Base-by-base conservation (phyloP, 2,329 filamentous ascomycete genomes). In the Fusarium luffae region DNA sequence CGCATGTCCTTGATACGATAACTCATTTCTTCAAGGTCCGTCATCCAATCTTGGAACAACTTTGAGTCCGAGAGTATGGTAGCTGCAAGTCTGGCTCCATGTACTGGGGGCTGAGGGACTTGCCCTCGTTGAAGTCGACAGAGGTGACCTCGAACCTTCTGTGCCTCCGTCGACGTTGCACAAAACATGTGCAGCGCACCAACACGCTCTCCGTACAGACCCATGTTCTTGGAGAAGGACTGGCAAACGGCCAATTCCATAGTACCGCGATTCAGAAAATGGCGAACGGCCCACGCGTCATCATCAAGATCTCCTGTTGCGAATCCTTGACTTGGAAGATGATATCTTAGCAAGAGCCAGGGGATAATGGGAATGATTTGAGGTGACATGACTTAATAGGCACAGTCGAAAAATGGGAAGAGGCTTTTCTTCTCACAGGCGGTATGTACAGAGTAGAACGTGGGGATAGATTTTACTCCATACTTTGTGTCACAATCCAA, bases 191-290 rank as follows among this genome's bases (percentile, higher is more conserved):
- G 37, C 19, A 58, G 10, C 3, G n/a, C 55, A 2, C 47, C 37
- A 2, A 52, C 19, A 5, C 37, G 55, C 19, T 58, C 28, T 18
- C 28, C 37, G 8, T 58, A 58, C 4, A 58, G 13, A 5, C 21
- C 47, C 16, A 58, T 41, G 5, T 58, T 58, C 47, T 58, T 52
- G 5, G 47, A 52, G 5, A 58, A 58, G 8, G 21, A 58, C 7
- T 52, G 37, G 1, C n/a, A 37, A 13, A 58, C 37, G 4, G 55
- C 47, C 0, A 58, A 10, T 14, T 58, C 47, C 28, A 58, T 46
- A 11, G 27, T 49, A n/a, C 44, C 54, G 8, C 54, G 19, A 7
- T 58, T n/a, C 5, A 34, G 12, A 16, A 57, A 51, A 18, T 50
- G 54, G 5, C 41, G 19, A 14, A 57, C 14, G 5, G 43, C 43